Base-by-base conservation (phyloP, 768 basidiomycete genomes). In the Fistulinella prunicolor region DNA sequence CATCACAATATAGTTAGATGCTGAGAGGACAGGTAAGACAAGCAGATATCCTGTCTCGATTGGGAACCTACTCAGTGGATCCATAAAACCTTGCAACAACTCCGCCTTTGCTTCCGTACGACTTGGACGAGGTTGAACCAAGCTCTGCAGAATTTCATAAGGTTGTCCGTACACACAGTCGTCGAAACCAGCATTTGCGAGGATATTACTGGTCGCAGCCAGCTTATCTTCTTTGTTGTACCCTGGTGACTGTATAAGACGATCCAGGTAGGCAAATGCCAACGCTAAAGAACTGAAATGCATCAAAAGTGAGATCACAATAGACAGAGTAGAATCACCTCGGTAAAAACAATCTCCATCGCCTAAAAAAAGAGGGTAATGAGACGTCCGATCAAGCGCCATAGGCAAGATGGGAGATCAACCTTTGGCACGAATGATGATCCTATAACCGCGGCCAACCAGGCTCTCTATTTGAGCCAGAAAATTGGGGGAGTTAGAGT, bases 331-430 rank as follows among this genome's bases (percentile, higher is more conserved):
- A 32, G 47, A 62, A 70, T 75, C 63, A 89, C 89, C 85, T 76
- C 93, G 77, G 65, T 94, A 96, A 67, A 94, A 95, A 63, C 94
- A 95, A 64, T 89, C 89, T 0, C 94, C 92, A 56, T 89, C 93
- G 23, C 93, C 90, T 82, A 37, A 42, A 41, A 9, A 35, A 32
- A 34, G 42, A n/a, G 5, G 4, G 32, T 9, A 17, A 28, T 50
- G 29, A 49, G 35, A 44, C 22, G 26, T 38, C 39, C 17, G 47
- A 44, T 44, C n/a, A n/a, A 19, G n/a, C 17, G 29, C 20, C 37
- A 38, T 23, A 24, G 20, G 19, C 21, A 35, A 36, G 42, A 32
- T 40, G 28, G 62, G 45, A 56, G 70, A 73, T 42, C 69, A 9
- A 70, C 93, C 92, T 68, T 83, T 77, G 0, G 86, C 80, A 45